Conservation (phyloP, 495 filamentous ascomycete genomes). For the Cercophora samala region DNA sequence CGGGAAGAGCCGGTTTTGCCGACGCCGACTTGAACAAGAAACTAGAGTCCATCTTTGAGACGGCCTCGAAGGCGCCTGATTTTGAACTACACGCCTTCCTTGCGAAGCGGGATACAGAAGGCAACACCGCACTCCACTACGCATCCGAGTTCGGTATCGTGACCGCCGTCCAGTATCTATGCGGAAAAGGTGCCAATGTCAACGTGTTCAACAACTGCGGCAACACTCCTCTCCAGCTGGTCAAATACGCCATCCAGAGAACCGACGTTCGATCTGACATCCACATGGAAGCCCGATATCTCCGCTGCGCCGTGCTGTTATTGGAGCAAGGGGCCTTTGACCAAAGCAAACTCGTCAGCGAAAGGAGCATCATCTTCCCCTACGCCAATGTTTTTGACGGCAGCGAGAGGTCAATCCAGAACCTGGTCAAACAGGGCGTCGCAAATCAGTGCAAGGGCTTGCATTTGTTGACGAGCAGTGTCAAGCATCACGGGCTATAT, state of each 20-base stretch:
- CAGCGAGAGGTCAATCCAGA: constrained; percentile 30
- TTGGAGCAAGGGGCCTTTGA: constrained; percentile 35
- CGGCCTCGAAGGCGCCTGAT: constrained; percentile 22
- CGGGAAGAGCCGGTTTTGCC: constrained; percentile 21
- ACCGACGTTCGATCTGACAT: constrained; percentile 36
- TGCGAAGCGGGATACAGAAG: constrained; percentile 34
- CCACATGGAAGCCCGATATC: constrained; percentile 37
- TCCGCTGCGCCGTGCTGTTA: constrained; percentile 33
- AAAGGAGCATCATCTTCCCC: constrained; percentile 30
- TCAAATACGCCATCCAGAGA: constrained; percentile 37
- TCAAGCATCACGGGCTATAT: constrained; percentile 21
- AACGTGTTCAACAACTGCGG: constrained; percentile 39
- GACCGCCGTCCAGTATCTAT: constrained; percentile 31
- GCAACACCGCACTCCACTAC: constrained; percentile 36
- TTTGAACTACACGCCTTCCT: constrained; percentile 23
- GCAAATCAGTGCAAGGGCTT: constrained; percentile 31
- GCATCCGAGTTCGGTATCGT: constrained; percentile 36
- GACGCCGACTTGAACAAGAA: constrained; percentile 26
- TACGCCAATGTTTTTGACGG: constrained; percentile 33
- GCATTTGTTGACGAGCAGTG: constrained; percentile 29
- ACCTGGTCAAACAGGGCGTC: constrained; percentile 32
- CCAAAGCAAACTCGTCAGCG: constrained; percentile 36
- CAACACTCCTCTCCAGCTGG: constrained; percentile 36
- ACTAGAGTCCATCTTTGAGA: constrained; percentile 23
- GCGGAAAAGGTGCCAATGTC: constrained; percentile 24